A percentile compares a stretch with the other conserved stretches of the same genome.
phyloP scores from a whole-genome alignment of 2,329 filamentous ascomycete species.

The Calonectria pteridis region DNA sequence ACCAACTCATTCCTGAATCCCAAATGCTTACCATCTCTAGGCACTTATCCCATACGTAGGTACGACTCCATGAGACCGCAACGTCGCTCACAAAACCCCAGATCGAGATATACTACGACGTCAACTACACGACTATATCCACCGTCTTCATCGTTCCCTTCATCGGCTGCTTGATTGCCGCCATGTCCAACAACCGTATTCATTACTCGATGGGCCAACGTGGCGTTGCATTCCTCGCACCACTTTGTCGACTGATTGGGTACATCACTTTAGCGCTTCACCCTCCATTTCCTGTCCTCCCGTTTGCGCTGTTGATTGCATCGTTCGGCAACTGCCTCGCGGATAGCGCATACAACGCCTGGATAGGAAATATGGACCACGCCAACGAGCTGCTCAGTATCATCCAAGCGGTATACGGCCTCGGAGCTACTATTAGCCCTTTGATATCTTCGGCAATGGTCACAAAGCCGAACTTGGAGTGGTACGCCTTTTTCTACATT shows the following conservation, averaged over 20 bases:
- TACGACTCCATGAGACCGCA: neutral
- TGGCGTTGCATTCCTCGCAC: neutral
- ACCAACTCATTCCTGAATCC: too few species aligned
- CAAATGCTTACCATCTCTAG: neutral
- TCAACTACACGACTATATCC: neutral
- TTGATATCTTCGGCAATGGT: neutral
- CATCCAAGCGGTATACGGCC: neutral
- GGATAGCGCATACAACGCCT: neutral
- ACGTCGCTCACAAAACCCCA: neutral
- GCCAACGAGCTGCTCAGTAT: neutral
- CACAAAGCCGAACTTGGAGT: neutral
- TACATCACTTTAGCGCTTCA: neutral
- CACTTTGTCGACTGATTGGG: neutral
- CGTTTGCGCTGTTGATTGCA: neutral
- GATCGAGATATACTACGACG: neutral
- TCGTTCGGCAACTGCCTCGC: neutral
- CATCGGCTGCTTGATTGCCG: neutral
- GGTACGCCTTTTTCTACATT: neutral
- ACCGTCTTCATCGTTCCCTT: neutral
- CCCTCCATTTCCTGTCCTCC: neutral
- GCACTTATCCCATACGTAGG: neutral
- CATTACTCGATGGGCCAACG: neutral
- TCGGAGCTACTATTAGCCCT: neutral
- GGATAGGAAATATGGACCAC: constrained; percentile 4
- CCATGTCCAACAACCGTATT: neutral